Evolutionary conservation across 2,329 filamentous ascomycete genomes (phyloP), one percentile per base, ranked within the genome.

Genomic region (Pseudocercospora fuligena): DNA sequence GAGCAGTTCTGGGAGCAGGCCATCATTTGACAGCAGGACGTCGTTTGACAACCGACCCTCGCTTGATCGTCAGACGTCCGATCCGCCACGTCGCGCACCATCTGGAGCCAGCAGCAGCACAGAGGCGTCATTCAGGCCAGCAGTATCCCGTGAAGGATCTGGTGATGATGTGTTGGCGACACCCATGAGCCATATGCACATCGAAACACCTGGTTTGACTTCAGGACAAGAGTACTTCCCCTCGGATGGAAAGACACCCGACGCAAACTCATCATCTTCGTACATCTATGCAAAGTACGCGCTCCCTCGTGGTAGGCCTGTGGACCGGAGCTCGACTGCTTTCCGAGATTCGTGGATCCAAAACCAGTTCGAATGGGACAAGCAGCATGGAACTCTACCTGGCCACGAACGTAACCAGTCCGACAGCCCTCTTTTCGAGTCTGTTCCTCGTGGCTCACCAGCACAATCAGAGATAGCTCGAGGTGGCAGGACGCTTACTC

Each of bases 241-340:
- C 43, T 31, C 61, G 2, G 62, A 64, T 19, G 56, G 53, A 5
- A 60, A 47, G 31, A 69, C 68, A 7, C 67, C 67, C 3, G 69
- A 61, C 14, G 68, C 59, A 9, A 64, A 68, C 11, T 68, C 61
- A 64, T 1, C 88, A 2, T 85, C 90, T 0, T 92, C 93, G 0
- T 97, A 97, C 77, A 91, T 92, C 16, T 95, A 97, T 77, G 90
- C 93, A 7, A 96, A 92, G 67, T 97, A 93, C 61, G 83, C 87
- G 1, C 83, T 98, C 31, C 94, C 95, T 0, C 88, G 94, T 68
- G 94, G 94, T 14, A 92, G 95, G 77, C 85, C 86, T 36, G 80
- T 96, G 6, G 90, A 96, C 68, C 86, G 93, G 66, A 85, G 88
- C 46, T 90, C 90, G 1, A 78, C 85, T 12, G 82, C 88, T 12